Base-by-base conservation (phyloP, 495 filamentous ascomycete species). In the Neurospora africana region DNA sequence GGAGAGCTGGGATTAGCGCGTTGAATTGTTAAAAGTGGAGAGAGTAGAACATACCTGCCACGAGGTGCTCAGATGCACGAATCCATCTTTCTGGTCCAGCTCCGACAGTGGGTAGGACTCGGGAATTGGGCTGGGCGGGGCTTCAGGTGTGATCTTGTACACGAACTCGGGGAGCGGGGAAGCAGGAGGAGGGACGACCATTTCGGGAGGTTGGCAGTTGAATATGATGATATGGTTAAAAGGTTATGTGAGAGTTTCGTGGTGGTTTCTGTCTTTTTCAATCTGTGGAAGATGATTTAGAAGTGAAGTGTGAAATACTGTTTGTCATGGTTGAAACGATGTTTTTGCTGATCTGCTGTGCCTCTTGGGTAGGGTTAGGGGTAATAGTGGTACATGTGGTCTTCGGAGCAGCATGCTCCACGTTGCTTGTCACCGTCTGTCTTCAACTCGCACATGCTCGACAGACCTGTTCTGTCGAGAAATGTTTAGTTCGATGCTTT, bases 41-140 rank as follows among this genome's bases (percentile, higher is more conserved):
- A 38, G 1, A 71, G 72, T 9, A 43, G 68, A 30, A 74, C 79
- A 72, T 78, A 84, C 84, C 79, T 85, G 86, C 68, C 74, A 76
- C 21, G 84, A 80, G 9, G 79, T 80, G 73, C 84, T 86, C 21
- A 87, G 74, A 67, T 87, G 86, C 8, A 87, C 79, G 75, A 87
- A 87, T 17, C 86, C 86, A 70, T 87, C 86, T 68, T 84, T 76
- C 70, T 77, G 79, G 76, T 87, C 86, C 8, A 86, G 79, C 27
- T 82, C 80, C 65, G 85, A 87, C 69, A 84, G 81, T 17, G 84
- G 85, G 71, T 84, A 85, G 71, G 76, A 71, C 1, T 77, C 75
- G 21, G 85, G 85, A 71, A 87, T 80, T n/a, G 85, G 84, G 30
- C 77, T 70, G 19, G 83, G 82, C n/a, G 85, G 85, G 11, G 79